Evolutionary conservation across 495 filamentous ascomycete genomes (phyloP), one percentile per base, ranked within the genome.

Genomic region (Neurospora sp.): DNA sequence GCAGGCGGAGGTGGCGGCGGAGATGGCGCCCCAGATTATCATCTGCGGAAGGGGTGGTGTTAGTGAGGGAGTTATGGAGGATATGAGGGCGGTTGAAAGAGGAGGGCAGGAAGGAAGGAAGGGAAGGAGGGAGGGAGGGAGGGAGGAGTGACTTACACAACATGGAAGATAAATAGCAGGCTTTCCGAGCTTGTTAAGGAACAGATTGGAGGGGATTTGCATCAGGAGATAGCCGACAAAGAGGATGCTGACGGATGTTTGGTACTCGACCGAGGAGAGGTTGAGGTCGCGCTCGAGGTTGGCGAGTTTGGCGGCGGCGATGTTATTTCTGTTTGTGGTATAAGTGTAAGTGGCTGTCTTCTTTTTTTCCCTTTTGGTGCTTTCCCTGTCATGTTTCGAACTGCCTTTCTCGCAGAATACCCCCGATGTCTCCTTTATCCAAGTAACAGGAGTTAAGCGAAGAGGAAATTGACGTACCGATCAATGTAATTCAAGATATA

Each of bases 401-500:
- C n/a, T 49, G n/a, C 4, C 8, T 23, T 23, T 23, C n/a, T 23
- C 20, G 14, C 11, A 69, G 39, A 31, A 31, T 31, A 31, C 31
- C 31, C 31, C 31, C 31, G 31, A 31, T 31, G 31, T 31, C 31
- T 31, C 31, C 31, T 31, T 31, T 31, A 31, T 31, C 31, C 31
- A 31, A 31, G 31, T 31, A 31, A 31, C 31, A 31, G 2, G 31
- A 31, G 31, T 31, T 31, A 31, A 31, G 35, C 23, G 20, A 66
- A 12, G 11, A 49, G 2, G 49, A 44, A 4, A 31, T 10, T 10
- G 35, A 75, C 75, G 14, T 74, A 84, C 75, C 93, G 86, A 80
- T 94, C 93, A 74, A 95, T 84, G 80, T 94, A 96, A 78, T 94
- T 95, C 78, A 94, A 81, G 76, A 95, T 92, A 78, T 94, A 94